Evolutionary conservation across 768 basidiomycete genomes (phyloP).

Genomic region (Mycena alexandri): DNA sequence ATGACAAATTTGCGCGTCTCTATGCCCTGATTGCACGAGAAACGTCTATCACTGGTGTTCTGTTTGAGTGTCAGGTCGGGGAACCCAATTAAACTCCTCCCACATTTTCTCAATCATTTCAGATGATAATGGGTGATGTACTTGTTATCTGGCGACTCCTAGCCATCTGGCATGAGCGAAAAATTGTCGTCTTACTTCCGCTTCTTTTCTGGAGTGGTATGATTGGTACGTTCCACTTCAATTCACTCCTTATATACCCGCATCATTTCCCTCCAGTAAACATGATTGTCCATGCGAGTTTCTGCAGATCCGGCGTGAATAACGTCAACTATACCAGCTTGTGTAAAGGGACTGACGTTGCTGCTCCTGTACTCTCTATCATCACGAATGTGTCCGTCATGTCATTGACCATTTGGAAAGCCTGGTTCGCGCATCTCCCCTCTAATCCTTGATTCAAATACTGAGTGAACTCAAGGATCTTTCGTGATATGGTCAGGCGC

Average conservation of each 20-base stretch:
- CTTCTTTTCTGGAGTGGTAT: conserved; percentile 17
- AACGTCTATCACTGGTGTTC: conserved; percentile 19
- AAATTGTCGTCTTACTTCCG: conserved; percentile 12
- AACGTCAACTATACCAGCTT: conserved; percentile 14
- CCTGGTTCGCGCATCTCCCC: conserved; percentile 13
- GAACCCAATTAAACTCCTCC: conserved; percentile 8
- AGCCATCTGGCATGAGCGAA: conserved; percentile 15
- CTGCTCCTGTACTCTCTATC: conserved; percentile 17
- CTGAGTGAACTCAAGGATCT: conserved; percentile 18
- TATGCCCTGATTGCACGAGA: conserved; percentile 17
- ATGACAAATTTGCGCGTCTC: conserved; percentile 16
- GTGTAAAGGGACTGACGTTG: conserved; percentile 16
- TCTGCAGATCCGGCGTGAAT: conserved; percentile 17
- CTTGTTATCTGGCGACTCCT: conserved; percentile 19
- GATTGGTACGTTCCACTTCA: conserved; percentile 8
- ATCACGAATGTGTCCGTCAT: conserved; percentile 19
- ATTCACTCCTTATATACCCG: conserved; percentile 6
- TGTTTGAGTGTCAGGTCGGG: conserved; percentile 17
- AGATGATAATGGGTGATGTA: conserved; percentile 20
- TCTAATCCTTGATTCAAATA: conserved; percentile 8
- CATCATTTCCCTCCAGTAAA: conserved; percentile 16
- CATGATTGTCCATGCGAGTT: conserved; percentile 15
- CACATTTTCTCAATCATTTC: conserved; percentile 16
- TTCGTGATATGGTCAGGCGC: conserved; percentile 9
- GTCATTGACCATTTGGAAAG: conserved; percentile 21